phyloP scores from a whole-genome alignment of 192 early-diverging fungal species.

The Coemansia sp. region DNA sequence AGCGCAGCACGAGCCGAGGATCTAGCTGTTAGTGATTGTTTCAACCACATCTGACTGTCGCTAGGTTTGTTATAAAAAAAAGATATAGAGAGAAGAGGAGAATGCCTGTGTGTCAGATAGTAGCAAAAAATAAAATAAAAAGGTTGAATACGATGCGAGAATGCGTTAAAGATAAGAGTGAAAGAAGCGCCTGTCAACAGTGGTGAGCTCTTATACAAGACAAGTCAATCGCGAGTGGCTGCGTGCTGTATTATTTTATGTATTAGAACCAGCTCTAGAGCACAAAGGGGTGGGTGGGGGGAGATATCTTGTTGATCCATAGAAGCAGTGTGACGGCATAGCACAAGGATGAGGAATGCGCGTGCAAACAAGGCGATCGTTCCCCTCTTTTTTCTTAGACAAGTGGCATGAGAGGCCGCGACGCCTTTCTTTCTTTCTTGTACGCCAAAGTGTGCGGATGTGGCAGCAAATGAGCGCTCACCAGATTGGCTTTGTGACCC shows the following conservation, averaged over 20 bases:
- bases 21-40: neutral
- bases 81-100: neutral
- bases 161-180: neutral
- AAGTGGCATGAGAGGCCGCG: neutral
- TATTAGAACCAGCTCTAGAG: slow-evolving; percentile 4
- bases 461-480: neutral
- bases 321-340: slow-evolving; percentile 5
- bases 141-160: neutral
- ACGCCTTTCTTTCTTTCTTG: neutral
- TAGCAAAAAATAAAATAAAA: neutral
- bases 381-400: neutral
- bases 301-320: neutral
- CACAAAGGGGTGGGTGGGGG: slow-evolving; percentile 2
- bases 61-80: neutral
- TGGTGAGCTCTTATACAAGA: neutral
- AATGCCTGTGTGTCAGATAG: neutral
- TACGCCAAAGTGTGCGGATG: neutral
- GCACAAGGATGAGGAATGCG: neutral
- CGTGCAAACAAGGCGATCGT: neutral
- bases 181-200: neutral
- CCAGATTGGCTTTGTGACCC: neutral
- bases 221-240: neutral
- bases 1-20: too few species aligned
- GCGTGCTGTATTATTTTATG: too few species aligned
- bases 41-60: neutral